Base-by-base conservation (phyloP, 2,329 filamentous ascomycete species). In the Ophiobolus disseminans region DNA sequence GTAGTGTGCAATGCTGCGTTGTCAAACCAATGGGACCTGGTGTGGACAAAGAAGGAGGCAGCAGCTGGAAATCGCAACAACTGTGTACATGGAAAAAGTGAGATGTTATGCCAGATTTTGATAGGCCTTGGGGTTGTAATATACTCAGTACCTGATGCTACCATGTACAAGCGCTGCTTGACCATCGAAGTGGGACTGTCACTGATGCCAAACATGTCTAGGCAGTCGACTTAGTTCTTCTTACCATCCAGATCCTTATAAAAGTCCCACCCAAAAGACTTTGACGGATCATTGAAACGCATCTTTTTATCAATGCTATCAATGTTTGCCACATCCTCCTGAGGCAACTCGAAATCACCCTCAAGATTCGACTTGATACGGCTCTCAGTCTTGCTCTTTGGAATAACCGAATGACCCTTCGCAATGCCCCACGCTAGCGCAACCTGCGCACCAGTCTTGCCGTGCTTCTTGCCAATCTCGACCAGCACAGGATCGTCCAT, bases 401-500 rank as follows among this genome's bases (percentile, higher is more conserved):
- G 67, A 45, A 70, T 67, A n/a, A 70, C 67, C 21, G 63, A 68
- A 13, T 62, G 60, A 0, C 67, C 68, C 45, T 63, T 57, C 80
- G 95, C 90, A 13, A 91, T 95, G 17, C 90, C 85, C 91, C 91
- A 96, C 63, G 91, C 84, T 60, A 96, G 81, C 53, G 96, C 81
- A 21, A 96, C 82, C 80, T 96, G 90, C n/a, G 89, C 87, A 5
- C 90, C 82, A n/a, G 85, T 84, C 36, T 88, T 82, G 2, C 84
- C 80, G n/a, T 85, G 80, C 62, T 83, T 81, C 63, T 82, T 77
- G 22, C 88, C 88, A 60, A 50, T 88, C 86, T 67, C 85, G 79
- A 73, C 87, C 76, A 82, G 89, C 86, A 69, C 88, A 78, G 68
- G 57, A 45, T 79, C 76, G n/a, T 75, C 62, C 58, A 79, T 78